phyloP scores from a whole-genome alignment of 2,329 filamentous ascomycete genomes.

The Sarocladium strictum region DNA sequence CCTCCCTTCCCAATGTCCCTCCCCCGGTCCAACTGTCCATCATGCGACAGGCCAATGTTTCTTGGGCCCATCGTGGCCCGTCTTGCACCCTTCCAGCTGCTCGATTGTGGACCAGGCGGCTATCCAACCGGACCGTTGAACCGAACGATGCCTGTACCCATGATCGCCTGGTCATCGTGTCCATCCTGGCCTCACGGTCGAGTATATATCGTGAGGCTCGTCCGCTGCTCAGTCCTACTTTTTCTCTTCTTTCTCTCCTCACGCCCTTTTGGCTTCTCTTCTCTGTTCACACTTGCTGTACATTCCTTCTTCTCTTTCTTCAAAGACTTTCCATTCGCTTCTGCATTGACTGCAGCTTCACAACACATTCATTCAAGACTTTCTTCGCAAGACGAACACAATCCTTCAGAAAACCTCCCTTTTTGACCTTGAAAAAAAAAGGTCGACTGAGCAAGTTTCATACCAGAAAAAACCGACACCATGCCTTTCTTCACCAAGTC shows the following conservation, averaged over 20 bases:
- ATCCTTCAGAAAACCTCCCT: neutral
- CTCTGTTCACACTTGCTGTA: conserved; percentile 9
- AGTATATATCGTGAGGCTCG: conserved; percentile 4
- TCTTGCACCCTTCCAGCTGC: neutral
- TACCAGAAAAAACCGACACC: neutral
- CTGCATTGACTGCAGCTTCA: conserved; percentile 6
- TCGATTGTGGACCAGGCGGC: neutral
- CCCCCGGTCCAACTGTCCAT: neutral
- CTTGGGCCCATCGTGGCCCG: neutral
- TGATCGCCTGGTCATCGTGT: neutral
- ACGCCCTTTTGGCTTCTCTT: conserved; percentile 7
- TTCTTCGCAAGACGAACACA: conserved; percentile 2
- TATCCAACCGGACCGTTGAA: conserved; percentile 1
- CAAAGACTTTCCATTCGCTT: conserved; percentile 3
- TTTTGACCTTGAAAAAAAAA: conserved; percentile 2
- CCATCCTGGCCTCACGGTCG: neutral
- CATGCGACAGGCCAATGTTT: conserved; percentile 1
- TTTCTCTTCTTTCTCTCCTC: neutral
- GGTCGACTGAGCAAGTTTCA: neutral
- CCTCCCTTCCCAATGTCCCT: neutral
- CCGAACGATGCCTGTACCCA: neutral
- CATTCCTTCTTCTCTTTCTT: conserved; percentile 1
- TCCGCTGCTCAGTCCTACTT: neutral
- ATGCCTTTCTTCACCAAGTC: conserved; percentile 7
- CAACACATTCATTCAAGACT: neutral